Percentiles rank a stretch among this genome's conserved stretches.
These are phyloP conservation scores for Aspergillus biplanus DNA, from an alignment of 495 filamentous ascomycete genomes.

Conservation along the genomic window DNA sequence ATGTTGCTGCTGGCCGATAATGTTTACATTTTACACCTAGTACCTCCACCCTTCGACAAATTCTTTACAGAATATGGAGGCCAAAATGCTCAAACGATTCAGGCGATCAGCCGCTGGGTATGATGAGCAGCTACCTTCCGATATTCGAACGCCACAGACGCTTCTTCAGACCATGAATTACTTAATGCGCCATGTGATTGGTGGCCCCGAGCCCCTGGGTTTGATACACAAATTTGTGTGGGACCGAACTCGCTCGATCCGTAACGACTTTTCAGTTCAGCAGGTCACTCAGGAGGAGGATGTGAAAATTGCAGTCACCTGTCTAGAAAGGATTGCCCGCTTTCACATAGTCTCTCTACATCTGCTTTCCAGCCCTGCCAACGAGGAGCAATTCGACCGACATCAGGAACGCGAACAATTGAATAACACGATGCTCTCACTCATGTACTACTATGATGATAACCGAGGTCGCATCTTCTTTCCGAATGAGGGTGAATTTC, in stretches of 20 bases:
- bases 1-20: neutral
- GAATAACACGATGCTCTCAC: slow-evolving; percentile 80
- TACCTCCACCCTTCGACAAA: slow-evolving; percentile 43
- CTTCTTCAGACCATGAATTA: slow-evolving; percentile 81
- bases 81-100: slow-evolving; percentile 82
- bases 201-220: slow-evolving; percentile 63
- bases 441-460: slow-evolving; percentile 88
- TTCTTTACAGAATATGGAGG: slow-evolving; percentile 48
- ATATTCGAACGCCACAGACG: slow-evolving; percentile 79
- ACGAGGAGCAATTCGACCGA: slow-evolving; percentile 75
- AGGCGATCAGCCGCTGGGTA: slow-evolving; percentile 89
- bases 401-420: slow-evolving; percentile 95
- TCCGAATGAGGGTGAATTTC: slow-evolving; percentile 85
- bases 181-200: slow-evolving; percentile 74
- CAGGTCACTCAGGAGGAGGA: slow-evolving; percentile 69
- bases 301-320: slow-evolving; percentile 71
- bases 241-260: slow-evolving; percentile 89
- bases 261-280: slow-evolving; percentile 94
- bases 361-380: slow-evolving; percentile 67
- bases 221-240: slow-evolving; percentile 85
- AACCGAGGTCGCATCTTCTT: slow-evolving; percentile 57
- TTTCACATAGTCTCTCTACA: slow-evolving; percentile 92
- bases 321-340: slow-evolving; percentile 85
- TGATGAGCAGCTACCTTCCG: slow-evolving; percentile 88
- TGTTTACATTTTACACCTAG: slow-evolving; percentile 28